Conservation (phyloP, 2,329 filamentous ascomycete genomes). For the Ilyonectria mors-panacis region DNA sequence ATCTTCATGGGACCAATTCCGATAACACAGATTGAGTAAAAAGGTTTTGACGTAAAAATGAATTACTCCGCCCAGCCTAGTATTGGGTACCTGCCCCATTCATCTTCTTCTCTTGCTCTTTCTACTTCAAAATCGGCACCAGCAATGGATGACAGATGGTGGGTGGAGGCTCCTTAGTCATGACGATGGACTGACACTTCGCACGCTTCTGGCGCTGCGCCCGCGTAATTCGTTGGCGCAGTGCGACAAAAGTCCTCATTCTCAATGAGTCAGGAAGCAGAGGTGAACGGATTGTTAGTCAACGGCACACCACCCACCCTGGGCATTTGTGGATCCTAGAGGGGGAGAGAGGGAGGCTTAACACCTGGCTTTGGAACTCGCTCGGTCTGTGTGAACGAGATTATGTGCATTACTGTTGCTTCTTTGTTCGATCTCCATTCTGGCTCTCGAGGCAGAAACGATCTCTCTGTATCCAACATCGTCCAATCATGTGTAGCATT, state of each 20-base stretch:
- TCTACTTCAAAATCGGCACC: too few relatives aligned
- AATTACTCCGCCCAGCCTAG: neutral
- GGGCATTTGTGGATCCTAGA: neutral
- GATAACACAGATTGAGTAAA: neutral
- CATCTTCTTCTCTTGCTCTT: too few relatives aligned
- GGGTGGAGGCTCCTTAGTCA: too few relatives aligned
- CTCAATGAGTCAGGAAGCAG: too few relatives aligned
- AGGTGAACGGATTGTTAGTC: neutral
- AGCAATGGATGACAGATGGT: too few relatives aligned
- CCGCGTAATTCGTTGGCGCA: too few relatives aligned
- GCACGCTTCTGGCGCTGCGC: too few relatives aligned
- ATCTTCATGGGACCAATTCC: neutral
- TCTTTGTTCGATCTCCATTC: neutral
- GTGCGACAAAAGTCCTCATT: neutral
- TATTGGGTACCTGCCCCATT: too few relatives aligned
- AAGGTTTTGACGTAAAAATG: constrained; percentile 1
- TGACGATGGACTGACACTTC: too few relatives aligned
- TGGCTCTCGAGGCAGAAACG: neutral
- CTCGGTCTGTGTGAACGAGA: neutral
- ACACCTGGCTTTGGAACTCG: neutral
- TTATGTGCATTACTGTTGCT: neutral
- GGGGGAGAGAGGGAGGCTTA: neutral
- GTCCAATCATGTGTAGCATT: neutral
- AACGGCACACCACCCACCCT: neutral
- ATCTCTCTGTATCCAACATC: neutral